A percentile compares a stretch with the other conserved stretches of the same genome.
Evolutionary conservation across 805 yeast genomes (phyloP).

Genomic region (Ogataea parapolymorpha): DNA sequence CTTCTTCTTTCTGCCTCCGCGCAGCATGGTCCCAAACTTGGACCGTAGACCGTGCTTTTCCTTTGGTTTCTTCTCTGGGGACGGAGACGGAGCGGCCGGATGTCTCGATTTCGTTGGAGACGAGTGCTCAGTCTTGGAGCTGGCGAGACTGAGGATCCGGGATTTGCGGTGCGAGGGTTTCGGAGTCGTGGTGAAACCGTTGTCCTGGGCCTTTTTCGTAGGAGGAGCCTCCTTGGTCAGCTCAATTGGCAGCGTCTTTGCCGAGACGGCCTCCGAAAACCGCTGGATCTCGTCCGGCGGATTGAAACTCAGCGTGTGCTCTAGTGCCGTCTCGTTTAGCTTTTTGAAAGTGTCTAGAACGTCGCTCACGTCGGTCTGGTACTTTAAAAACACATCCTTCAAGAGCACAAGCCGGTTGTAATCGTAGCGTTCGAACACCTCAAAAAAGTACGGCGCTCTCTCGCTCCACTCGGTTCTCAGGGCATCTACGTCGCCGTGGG

Average conservation of each 20-base stretch:
- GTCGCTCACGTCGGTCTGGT: constrained; percentile 59
- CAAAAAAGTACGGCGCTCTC: constrained; percentile 74
- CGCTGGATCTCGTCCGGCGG: constrained; percentile 59
- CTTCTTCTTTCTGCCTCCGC: constrained; percentile 48
- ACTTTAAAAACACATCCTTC: constrained; percentile 63
- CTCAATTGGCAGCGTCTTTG: constrained; percentile 29
- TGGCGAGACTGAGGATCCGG: constrained; percentile 11
- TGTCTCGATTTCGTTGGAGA: constrained; percentile 16
- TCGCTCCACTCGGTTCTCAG: constrained; percentile 67
- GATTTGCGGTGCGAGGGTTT: constrained; percentile 11
- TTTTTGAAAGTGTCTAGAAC: constrained; percentile 41
- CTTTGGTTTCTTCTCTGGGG: constrained; percentile 19
- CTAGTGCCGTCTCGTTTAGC: constrained; percentile 61
- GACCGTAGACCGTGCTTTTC: constrained; percentile 51
- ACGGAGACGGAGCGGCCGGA: constrained; percentile 14
- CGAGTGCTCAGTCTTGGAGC: constrained; percentile 6
- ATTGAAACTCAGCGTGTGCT: constrained; percentile 59
- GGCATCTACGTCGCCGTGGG: constrained; percentile 32
- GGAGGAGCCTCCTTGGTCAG: constrained; percentile 16
- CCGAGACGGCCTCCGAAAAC: constrained; percentile 41
- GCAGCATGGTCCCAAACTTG: constrained; percentile 70
- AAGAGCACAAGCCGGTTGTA: constrained; percentile 55
- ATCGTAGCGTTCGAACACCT: constrained; percentile 72
- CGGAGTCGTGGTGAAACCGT: constrained; percentile 22
- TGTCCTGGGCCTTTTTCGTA: constrained; percentile 7